Evolutionary conservation across 164 flowering plant genomes (phyloP), one percentile per base, ranked within the genome.

Genomic region (Kalanchoe fedtschenkoi): DNA sequence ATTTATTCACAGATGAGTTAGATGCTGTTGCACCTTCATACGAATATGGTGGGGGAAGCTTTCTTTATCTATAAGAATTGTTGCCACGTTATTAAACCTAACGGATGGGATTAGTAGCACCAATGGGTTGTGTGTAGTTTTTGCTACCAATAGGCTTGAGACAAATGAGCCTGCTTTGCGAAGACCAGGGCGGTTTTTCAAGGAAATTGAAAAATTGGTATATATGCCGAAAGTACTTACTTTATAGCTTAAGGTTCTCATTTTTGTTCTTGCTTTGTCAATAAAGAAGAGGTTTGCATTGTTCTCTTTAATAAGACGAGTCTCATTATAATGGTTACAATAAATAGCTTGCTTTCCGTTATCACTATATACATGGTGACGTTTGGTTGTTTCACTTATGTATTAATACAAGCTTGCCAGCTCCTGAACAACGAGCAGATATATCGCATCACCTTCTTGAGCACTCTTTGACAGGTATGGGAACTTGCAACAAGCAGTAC

Each of bases 1-100:
- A 91, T 97, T 85, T 95, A 16, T 95, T 95, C 81, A 87, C 91
- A 55, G 97, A 95, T 76, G 96, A 95, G 70, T 72, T 95, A 75
- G 96, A 95, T 83, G 89, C 97, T n/a, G 84, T 95, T 72, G 97
- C 96, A 29, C 99, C 97, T 60, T 85, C 93, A 59, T 80, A 95
- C 37, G 87, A 80, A 69, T 87, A 84, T 65, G 97, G 91, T 51
- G 81, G 95, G 68, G 95, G 87, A 69, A 90, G 81, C n/a, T n/a
- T n/a, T n/a, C n/a, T 38, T 77, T 91, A 30, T 90, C 97, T 64
- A 86, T 81, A 57, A 82, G 97, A 73, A 82, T 95, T 81, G 93
- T 91, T 67, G 89, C 87, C 29, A 84, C 99, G 44, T 77, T 95
- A 68, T 77, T 91, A 70, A 83, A 77, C 68, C 76, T 91, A 75